Conservation (phyloP, 768 basidiomycete species). For the Kwoniella heveanensis region DNA sequence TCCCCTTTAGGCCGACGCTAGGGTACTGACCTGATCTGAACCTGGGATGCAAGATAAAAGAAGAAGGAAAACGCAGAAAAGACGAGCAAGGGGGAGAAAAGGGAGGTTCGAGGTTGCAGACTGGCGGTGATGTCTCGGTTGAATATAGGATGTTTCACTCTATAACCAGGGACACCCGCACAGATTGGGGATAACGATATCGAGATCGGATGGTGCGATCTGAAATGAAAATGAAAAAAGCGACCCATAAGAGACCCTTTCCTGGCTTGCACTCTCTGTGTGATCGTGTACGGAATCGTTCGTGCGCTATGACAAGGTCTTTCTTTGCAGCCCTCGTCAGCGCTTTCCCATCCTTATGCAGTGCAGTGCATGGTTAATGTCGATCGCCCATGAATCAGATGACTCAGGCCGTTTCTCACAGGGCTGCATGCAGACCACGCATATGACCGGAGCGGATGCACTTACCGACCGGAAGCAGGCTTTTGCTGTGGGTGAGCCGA, state of each 20-base stretch:
- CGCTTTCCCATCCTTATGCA: no score
- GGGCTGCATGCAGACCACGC: background rate
- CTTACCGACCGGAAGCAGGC: background rate
- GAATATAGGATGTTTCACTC: constrained; percentile 23
- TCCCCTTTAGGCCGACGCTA: constrained; percentile 1
- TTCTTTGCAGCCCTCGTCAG: no score
- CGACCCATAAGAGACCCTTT: background rate
- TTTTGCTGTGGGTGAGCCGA: background rate
- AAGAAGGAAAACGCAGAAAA: constrained; percentile 2
- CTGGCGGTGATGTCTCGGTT: constrained; percentile 23
- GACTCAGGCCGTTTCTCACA: background rate
- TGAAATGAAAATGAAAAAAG: background rate
- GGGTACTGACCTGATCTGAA: constrained; percentile 1
- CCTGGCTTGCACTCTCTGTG: background rate
- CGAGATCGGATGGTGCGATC: constrained; percentile 2
- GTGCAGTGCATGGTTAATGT: background rate
- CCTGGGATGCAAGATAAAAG: background rate
- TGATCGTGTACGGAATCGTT: background rate
- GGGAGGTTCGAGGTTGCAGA: background rate
- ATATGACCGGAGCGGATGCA: background rate
- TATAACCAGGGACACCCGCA: constrained; percentile 2
- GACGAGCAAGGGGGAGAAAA: background rate
- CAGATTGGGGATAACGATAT: constrained; percentile 1
- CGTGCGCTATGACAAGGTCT: background rate
- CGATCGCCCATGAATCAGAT: background rate